Conservation (phyloP, 2,329 filamentous ascomycete species). For the Mollisiaceae sp. region DNA sequence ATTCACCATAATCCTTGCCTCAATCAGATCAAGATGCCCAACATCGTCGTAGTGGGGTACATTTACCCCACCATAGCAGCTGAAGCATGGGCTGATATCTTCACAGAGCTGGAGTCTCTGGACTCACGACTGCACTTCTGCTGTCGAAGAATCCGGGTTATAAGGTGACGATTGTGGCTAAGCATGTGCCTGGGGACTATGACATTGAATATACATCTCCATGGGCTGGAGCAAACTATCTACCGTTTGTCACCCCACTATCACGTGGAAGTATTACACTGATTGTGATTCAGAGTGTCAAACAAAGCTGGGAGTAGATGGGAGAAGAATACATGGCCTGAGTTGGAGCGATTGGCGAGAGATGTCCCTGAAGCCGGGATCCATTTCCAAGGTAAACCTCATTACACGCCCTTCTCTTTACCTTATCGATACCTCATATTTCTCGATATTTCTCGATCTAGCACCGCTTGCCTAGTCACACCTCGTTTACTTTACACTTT, state of each 20-base stretch:
- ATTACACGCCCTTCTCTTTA: not conserved
- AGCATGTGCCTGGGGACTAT: constrained; percentile 93
- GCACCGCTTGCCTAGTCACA: not conserved
- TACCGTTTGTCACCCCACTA: constrained; percentile 60
- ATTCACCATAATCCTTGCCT: not conserved
- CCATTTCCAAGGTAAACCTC: constrained; percentile 69
- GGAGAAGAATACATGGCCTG: constrained; percentile 69
- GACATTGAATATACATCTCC: constrained; percentile 89
- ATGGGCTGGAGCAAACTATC: constrained; percentile 83
- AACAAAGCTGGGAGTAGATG: constrained; percentile 49
- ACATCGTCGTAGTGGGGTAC: constrained; percentile 47
- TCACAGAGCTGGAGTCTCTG: constrained; percentile 66
- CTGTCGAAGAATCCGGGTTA: constrained; percentile 61
- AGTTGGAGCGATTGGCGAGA: constrained; percentile 62
- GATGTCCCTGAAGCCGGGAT: constrained; percentile 79
- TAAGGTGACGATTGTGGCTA: constrained; percentile 74
- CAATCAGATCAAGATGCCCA: constrained; percentile 36
- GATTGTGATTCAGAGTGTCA: constrained; percentile 27
- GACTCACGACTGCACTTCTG: constrained; percentile 67
- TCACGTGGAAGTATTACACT: not conserved
- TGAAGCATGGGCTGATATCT: constrained; percentile 17
- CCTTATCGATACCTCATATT: not conserved
- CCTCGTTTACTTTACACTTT: not conserved
- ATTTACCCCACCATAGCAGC: constrained; percentile 22
- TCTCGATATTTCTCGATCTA: not conserved